phyloP scores from a whole-genome alignment of 305 asterid genomes.

The Ajuga reptans region DNA sequence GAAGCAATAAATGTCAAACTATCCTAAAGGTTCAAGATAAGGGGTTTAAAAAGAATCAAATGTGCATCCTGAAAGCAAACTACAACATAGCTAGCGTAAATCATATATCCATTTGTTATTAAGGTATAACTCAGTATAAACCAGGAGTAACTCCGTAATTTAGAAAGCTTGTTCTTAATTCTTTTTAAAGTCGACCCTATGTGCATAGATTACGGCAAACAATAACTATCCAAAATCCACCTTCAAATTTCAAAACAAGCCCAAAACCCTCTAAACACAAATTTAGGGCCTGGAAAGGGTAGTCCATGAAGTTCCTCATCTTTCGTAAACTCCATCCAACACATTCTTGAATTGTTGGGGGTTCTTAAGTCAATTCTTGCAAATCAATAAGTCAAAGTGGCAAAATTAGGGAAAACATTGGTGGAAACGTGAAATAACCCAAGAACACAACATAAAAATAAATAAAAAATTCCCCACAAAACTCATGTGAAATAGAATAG shows the following conservation, averaged over 20 bases:
- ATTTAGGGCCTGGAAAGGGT: neutral
- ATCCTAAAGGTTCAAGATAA: neutral
- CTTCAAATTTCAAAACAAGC: neutral
- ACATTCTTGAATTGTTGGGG: neutral
- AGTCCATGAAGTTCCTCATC: neutral
- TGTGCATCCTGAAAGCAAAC: neutral
- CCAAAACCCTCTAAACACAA: neutral
- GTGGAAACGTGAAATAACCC: neutral
- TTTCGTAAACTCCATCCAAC: neutral
- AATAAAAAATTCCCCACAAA: neutral
- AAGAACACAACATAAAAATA: neutral
- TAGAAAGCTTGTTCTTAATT: neutral
- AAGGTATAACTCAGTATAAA: neutral
- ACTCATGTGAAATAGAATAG: neutral
- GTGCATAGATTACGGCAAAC: neutral
- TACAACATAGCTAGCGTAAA: neutral
- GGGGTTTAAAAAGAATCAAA: neutral
- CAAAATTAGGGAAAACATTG: neutral
- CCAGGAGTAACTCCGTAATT: neutral
- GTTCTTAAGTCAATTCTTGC: neutral
- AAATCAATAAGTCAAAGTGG: neutral
- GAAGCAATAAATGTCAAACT: neutral
- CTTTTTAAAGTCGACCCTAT: neutral
- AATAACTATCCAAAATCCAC: constrained; percentile 5
- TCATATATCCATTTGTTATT: neutral